Conservation (phyloP, 225 moss, liverwort and hornwort species). For the Marchantia polymorpha region DNA sequence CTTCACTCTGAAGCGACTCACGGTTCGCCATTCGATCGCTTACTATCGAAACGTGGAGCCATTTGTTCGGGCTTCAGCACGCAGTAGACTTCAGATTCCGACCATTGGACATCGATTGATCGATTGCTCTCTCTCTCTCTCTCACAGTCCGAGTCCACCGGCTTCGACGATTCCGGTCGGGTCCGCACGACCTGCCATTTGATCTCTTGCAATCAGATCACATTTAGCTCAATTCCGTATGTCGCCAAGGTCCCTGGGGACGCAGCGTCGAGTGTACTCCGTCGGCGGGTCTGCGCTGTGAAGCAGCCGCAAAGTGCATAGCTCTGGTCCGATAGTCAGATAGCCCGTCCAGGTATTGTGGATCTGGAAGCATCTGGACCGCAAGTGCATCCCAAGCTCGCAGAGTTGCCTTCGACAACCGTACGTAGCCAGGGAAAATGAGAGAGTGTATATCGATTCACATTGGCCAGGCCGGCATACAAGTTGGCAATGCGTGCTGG, state of each 20-base stretch:
- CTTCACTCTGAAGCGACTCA: background rate
- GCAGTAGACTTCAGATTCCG: background rate
- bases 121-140: background rate
- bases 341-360: background rate
- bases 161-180: background rate
- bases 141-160: too few relatives aligned
- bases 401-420: background rate
- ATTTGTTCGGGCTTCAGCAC: too few relatives aligned
- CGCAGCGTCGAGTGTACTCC: background rate
- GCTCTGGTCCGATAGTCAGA: background rate
- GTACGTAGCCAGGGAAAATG: constrained; percentile 18
- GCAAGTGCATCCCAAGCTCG: background rate
- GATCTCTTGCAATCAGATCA: background rate
- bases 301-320: background rate
- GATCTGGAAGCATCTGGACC: background rate
- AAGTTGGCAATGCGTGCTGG: constrained; percentile 34
- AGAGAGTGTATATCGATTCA: constrained; percentile 33
- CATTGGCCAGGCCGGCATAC: constrained; percentile 32
- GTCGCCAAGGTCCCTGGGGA: background rate
- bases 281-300: background rate
- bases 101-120: background rate
- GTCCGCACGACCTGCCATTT: background rate
- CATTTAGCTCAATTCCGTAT: background rate
- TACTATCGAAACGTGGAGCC: too few relatives aligned
- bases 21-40: background rate